Percentiles rank a stretch among this genome's conserved stretches.
Conservation (phyloP, 225 moss, liverwort and hornwort species). For the Pseudisothecium myosuroides region DNA sequence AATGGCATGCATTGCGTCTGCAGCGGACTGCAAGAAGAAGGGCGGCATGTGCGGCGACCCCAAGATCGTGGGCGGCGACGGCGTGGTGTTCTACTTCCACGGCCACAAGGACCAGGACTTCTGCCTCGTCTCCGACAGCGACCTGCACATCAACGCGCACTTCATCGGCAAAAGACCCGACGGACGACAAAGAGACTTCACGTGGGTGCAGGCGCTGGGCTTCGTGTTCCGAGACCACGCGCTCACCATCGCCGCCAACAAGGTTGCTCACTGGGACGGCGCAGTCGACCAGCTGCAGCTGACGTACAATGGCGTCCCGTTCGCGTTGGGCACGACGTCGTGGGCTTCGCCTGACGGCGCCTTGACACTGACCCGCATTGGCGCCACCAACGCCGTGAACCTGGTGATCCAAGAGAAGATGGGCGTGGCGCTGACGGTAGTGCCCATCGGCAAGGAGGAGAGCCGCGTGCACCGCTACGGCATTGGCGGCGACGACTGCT, state of each 20-base stretch:
- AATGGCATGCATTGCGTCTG: not conserved
- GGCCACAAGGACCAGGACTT: not conserved
- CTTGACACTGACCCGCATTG: not conserved
- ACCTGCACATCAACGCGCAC: not conserved
- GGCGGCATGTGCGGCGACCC: not conserved
- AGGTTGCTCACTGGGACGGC: not conserved
- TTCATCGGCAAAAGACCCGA: not conserved
- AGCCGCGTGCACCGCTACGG: slow-evolving; percentile 35
- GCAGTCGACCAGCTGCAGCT: not conserved
- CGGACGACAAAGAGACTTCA: not conserved
- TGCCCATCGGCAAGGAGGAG: too few species aligned
- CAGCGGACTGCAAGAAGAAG: not conserved
- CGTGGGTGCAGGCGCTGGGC: not conserved
- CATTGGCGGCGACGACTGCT: slow-evolving; percentile 12
- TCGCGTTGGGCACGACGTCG: not conserved
- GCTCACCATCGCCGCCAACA: not conserved
- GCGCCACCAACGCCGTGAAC: not conserved
- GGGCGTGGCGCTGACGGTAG: not conserved
- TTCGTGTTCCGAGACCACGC: not conserved
- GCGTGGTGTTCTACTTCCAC: not conserved
- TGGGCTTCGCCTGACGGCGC: not conserved
- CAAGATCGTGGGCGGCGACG: not conserved
- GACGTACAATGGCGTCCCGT: not conserved
- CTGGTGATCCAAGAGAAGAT: not conserved
- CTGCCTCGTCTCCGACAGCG: not conserved